Percentiles rank a stretch among this genome's conserved stretches.
Evolutionary conservation across 345 rosid species (phyloP).

Genomic region (Draba incana): DNA sequence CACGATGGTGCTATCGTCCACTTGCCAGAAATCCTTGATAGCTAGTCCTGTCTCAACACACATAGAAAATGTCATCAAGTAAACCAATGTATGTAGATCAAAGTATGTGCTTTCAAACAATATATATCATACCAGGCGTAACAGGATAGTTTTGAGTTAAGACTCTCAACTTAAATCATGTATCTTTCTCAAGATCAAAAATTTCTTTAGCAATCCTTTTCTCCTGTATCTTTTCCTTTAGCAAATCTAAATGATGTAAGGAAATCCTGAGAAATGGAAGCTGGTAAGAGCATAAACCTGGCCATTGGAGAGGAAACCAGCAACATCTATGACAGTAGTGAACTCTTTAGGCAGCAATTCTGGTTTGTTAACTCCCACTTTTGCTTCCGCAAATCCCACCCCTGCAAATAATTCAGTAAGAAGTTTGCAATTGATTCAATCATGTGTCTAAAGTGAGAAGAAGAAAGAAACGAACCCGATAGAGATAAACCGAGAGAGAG

Average conservation of each 20-base stretch:
- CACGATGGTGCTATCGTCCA: slow-evolving; percentile 84
- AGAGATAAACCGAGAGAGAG: slow-evolving; percentile 64
- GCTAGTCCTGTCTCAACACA: slow-evolving; percentile 64
- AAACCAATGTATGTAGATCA: background rate
- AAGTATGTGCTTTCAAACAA: background rate
- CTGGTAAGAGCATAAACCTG: no score
- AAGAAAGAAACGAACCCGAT: slow-evolving; percentile 47
- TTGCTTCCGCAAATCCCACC: slow-evolving; percentile 65
- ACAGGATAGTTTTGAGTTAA: slow-evolving; percentile 93
- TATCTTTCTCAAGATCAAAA: slow-evolving; percentile 69
- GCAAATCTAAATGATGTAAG: background rate
- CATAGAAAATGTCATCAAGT: slow-evolving; percentile 13
- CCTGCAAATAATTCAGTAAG: slow-evolving; percentile 39
- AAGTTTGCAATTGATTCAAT: no score
- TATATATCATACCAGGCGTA: slow-evolving; percentile 67
- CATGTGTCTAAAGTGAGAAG: no score
- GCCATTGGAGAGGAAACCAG: slow-evolving; percentile 91
- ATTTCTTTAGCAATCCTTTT: slow-evolving; percentile 75
- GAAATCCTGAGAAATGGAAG: no score
- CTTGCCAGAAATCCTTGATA: slow-evolving; percentile 81
- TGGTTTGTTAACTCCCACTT: slow-evolving; percentile 89
- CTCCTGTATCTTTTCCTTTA: no score
- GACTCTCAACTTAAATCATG: slow-evolving; percentile 84
- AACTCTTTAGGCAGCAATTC: slow-evolving; percentile 86
- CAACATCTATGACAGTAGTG: slow-evolving; percentile 82